Evolutionary conservation across 176 grass and related monocot species (phyloP).

Genomic region (Oryza meyeriana): DNA sequence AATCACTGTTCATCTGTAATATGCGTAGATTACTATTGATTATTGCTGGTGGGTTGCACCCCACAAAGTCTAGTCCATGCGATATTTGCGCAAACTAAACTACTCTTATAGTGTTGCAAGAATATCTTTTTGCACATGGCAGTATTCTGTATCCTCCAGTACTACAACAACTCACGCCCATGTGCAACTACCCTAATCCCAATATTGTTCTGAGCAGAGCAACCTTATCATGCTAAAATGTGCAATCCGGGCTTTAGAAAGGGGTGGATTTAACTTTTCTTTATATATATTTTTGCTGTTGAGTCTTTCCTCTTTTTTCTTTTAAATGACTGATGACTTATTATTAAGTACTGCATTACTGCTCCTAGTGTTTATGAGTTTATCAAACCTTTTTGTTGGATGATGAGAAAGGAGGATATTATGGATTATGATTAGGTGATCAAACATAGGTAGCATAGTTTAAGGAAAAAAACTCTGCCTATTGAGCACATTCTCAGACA

Average conservation of each 20-base stretch:
- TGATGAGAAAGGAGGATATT: not conserved
- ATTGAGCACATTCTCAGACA: not conserved
- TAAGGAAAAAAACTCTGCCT: not conserved
- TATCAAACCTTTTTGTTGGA: not conserved
- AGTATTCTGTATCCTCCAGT: not conserved
- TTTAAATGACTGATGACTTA: not conserved
- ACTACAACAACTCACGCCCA: not conserved
- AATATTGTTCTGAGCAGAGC: slow-evolving; percentile 2
- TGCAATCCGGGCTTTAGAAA: not conserved
- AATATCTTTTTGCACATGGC: not conserved
- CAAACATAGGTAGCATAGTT: not conserved
- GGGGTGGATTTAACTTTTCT: not conserved
- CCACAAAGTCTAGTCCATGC: not conserved
- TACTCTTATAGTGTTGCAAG: not conserved
- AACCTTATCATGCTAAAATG: not conserved
- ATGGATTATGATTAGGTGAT: not conserved
- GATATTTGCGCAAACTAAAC: not conserved
- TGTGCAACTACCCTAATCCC: not conserved
- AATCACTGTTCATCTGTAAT: not conserved
- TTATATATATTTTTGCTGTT: not conserved
- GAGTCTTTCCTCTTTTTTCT: not conserved
- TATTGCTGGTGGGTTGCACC: not conserved
- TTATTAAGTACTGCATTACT: not conserved
- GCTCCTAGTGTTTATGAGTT: not conserved
- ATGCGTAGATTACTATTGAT: not conserved